Evolutionary conservation across 176 grass and related monocot species (phyloP).

Genomic region (Oryza punctata): DNA sequence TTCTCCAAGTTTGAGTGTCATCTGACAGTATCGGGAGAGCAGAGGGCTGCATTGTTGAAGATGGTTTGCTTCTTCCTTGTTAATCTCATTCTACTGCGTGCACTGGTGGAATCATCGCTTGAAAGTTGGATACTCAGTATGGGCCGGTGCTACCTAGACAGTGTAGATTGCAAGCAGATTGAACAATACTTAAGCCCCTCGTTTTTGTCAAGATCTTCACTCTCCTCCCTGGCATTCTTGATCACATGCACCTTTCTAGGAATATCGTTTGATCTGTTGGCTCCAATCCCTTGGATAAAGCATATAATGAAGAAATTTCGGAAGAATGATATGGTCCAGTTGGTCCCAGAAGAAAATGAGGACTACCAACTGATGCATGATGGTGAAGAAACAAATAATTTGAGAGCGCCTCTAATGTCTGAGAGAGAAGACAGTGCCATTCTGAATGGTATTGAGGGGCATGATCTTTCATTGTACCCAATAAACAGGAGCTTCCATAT

Average conservation of each 20-base stretch:
- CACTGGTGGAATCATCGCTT: slow-evolving; percentile 85
- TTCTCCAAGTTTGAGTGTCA: slow-evolving; percentile 99
- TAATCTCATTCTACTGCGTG: slow-evolving; percentile 93
- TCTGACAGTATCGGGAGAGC: slow-evolving; percentile 90
- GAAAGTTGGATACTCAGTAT: slow-evolving; percentile 88
- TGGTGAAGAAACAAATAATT: slow-evolving; percentile 60
- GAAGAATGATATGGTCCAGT: slow-evolving; percentile 98
- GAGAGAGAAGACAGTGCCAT: slow-evolving; percentile 57
- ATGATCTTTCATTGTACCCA: slow-evolving; percentile 86
- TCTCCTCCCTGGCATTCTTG: slow-evolving; percentile 93
- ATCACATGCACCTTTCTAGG: slow-evolving; percentile 95
- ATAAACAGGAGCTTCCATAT: slow-evolving; percentile 89
- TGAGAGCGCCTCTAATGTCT: slow-evolving; percentile 74
- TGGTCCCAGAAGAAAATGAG: slow-evolving; percentile 94
- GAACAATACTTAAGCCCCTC: slow-evolving; percentile 95
- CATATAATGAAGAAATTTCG: slow-evolving; percentile 93
- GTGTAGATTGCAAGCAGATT: slow-evolving; percentile 83
- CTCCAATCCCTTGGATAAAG: slow-evolving; percentile 94
- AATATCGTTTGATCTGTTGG: slow-evolving; percentile 96
- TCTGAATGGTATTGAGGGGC: slow-evolving; percentile 68
- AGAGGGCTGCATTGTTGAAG: slow-evolving; percentile 94
- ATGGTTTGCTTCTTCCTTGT: slow-evolving; percentile 99
- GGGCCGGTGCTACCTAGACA: slow-evolving; percentile 90
- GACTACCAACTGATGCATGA: slow-evolving; percentile 60
- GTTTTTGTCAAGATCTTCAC: slow-evolving; percentile 88